Percentiles rank a stretch among this genome's conserved stretches.
Conservation (phyloP, 2,329 filamentous ascomycete genomes). For the Pseudomassariella vexata region DNA sequence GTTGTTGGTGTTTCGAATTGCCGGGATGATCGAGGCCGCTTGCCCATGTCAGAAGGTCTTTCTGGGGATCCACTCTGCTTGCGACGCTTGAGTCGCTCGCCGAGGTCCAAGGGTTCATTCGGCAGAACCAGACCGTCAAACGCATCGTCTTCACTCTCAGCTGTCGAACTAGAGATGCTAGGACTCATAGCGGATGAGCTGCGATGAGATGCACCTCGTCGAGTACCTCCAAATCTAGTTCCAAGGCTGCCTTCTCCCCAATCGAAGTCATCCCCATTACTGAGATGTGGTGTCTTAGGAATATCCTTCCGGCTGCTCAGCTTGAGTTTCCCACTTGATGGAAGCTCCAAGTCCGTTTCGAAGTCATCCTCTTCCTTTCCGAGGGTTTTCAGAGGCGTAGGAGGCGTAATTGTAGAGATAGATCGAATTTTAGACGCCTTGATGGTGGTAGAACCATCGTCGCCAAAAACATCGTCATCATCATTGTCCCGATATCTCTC, state of each 20-base stretch:
- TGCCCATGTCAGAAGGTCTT: constrained; percentile 33
- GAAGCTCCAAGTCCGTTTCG: constrained; percentile 67
- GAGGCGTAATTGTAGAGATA: constrained; percentile 42
- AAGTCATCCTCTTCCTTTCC: constrained; percentile 60
- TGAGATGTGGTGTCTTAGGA: constrained; percentile 55
- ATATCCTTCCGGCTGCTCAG: constrained; percentile 57
- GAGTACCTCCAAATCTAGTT: constrained; percentile 82
- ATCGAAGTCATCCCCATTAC: constrained; percentile 71
- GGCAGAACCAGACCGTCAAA: constrained; percentile 87
- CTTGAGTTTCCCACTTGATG: constrained; percentile 58
- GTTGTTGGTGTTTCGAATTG: constrained; percentile 25
- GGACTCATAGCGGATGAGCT: constrained; percentile 91
- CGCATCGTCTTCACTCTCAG: constrained; percentile 89
- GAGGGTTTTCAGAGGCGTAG: constrained; percentile 46
- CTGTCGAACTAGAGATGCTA: constrained; percentile 84
- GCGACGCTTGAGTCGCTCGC: constrained; percentile 68
- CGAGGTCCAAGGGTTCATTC: constrained; percentile 75
- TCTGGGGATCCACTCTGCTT: constrained; percentile 56
- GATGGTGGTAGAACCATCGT: constrained; percentile 61
- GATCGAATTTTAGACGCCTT: constrained; percentile 50
- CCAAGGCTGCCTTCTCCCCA: constrained; percentile 93
- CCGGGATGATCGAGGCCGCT: constrained; percentile 18
- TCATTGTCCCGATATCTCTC: constrained; percentile 59
- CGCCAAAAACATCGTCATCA: constrained; percentile 58
- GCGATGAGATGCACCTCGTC: constrained; percentile 72